Base-by-base conservation (phyloP, 192 early-diverging fungal genomes). In the Funneliformis mosseae region DNA sequence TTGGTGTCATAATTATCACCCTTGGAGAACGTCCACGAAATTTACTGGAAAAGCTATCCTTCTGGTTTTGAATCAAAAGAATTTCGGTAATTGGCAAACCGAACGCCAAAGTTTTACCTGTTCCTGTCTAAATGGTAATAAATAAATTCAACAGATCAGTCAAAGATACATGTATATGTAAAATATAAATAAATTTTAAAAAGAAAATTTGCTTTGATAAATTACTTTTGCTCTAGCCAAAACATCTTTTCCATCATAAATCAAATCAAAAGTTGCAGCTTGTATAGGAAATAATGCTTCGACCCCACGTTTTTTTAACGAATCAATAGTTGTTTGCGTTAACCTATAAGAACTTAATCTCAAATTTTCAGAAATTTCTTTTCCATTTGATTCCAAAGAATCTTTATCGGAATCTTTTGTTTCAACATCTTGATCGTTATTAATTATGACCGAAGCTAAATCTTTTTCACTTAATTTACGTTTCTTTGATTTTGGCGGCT, bases 201-300 rank as follows among this genome's bases (percentile, higher is more conserved):
- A 3, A 25, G 25, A 75, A 43, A 18, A 60, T 4, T 33, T 28
- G 28, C 12, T 60, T 50, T 74, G 16, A 50, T 2, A 50, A 50
- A 25, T 50, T 46, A 63, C 74, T 60, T 89, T 85, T 16, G 91
- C 91, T 82, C 91, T 88, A 63, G 90, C 94, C 23, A 95, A 84
- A 27, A 95, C 80, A 79, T 95, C 94, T 66, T 93, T 88, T 78
- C 94, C 94, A 59, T 93, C 92, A 45, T 83, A 90, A 80, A 95
- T 92, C 23, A 85, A 85, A 62, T 91, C 82, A 78, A 92, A 91
- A 10, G 94, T 95, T 74, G 93, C 94, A 41, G 96, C 96, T 85
- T 99, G 97, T 66, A 99, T 99, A 12, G 96, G 96, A 84, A 99
- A 99, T 25, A 99, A 88, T 8, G 92, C 86, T 27, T 89, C 90